These are phyloP conservation scores for Gryganskiella cystojenkinii DNA, from an alignment of 192 early-diverging fungal species.

Conservation along the genomic window DNA sequence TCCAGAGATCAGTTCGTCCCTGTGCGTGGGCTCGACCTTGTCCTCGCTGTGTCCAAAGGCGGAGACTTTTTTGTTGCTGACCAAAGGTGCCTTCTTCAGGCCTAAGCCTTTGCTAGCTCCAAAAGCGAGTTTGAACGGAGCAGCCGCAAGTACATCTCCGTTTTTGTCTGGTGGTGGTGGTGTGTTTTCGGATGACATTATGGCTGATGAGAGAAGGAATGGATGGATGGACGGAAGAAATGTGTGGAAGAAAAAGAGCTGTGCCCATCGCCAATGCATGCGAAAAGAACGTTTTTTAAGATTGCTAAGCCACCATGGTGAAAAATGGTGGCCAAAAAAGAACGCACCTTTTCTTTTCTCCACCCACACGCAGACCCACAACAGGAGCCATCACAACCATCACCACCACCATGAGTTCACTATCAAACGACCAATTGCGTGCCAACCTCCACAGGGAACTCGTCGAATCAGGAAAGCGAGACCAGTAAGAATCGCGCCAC, in stretches of 20 bases:
- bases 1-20: constrained; percentile 56
- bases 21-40: constrained; percentile 28
- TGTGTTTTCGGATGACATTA: constrained; percentile 20
- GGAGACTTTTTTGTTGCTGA: constrained; percentile 1
- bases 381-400: no score
- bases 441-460: constrained; percentile 43
- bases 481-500: constrained; percentile 26
- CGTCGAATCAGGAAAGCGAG: constrained; percentile 49
- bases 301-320: not conserved
- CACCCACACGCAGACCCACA: not conserved
- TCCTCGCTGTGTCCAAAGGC: constrained; percentile 57
- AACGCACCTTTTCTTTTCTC: not conserved
- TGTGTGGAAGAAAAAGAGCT: not conserved
- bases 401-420: constrained; percentile 26
- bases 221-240: no score
- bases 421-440: constrained; percentile 40
- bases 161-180: constrained; percentile 13
- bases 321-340: no score
- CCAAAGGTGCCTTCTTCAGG: constrained; percentile 18
- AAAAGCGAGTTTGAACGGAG: constrained; percentile 37
- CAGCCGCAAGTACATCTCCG: not conserved
- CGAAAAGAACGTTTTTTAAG: not conserved
- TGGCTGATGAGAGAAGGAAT: not conserved
- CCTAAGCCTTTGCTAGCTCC: constrained; percentile 14
- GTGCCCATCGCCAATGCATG: not conserved